Percentiles rank a stretch among this genome's conserved stretches.
Evolutionary conservation across 2,329 filamentous ascomycete genomes (phyloP).

Genomic region (Botrytis elliptica): DNA sequence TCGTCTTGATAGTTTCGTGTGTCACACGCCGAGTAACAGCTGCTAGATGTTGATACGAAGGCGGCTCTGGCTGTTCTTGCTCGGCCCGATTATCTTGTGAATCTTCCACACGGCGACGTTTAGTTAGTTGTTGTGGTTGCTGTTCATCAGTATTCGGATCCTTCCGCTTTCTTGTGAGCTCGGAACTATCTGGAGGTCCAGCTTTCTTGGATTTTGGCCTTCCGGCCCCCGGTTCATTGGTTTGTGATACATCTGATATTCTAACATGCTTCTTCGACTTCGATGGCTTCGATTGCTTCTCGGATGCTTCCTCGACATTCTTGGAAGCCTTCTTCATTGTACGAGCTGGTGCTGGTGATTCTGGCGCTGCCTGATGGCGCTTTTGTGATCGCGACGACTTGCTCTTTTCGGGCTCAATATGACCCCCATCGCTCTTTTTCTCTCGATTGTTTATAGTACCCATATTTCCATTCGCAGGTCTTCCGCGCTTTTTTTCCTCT

Average conservation of each 20-base stretch:
- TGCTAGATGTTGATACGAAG: conserved; percentile 50
- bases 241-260: conserved; percentile 14
- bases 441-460: not conserved
- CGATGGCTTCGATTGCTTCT: not conserved
- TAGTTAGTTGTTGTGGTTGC: conserved; percentile 16
- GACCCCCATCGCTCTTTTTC: not conserved
- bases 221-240: not conserved
- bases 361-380: not conserved
- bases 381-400: conserved; percentile 11
- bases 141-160: not conserved
- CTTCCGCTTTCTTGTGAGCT: conserved; percentile 16
- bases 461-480: not conserved
- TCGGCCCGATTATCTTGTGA: conserved; percentile 11
- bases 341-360: not conserved
- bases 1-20: conserved; percentile 64
- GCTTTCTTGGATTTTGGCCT: conserved; percentile 1
- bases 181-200: not conserved
- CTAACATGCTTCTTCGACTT: conserved; percentile 17
- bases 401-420: not conserved
- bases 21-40: conserved; percentile 54
- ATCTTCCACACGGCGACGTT: conserved; percentile 22
- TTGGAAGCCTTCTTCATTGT: not conserved
- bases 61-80: conserved; percentile 21
- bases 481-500: not conserved
- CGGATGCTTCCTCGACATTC: not conserved